Base-by-base conservation (phyloP, 2,329 filamentous ascomycete species). In the Scedosporium aurantiacum region DNA sequence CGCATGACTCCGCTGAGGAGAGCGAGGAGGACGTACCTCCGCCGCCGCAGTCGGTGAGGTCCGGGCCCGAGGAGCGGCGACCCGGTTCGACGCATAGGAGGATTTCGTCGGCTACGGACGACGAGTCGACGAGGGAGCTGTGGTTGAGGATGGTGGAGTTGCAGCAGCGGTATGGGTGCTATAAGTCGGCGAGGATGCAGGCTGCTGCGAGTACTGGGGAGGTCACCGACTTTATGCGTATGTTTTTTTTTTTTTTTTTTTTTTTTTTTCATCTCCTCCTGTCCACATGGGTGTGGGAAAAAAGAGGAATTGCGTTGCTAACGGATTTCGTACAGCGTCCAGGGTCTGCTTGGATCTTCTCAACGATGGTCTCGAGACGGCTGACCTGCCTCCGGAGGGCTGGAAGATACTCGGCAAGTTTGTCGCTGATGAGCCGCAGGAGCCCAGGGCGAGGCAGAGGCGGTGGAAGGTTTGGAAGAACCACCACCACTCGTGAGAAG, bases 91-190 rank as follows among this genome's bases (percentile, higher is more conserved):
- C 21, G 47, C 25, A 43, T 4, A 55, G 41, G 58, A 50, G 58
- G 23, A 60, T 60, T 32, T 60, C 58, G 27, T 60, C 58, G 5
- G 58, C 58, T 4, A 37, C 32, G 7, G 58, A 60, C 25, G 21
- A 32, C 18, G 58, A 60, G 4, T 37, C 27, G 45, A 50, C 58
- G n/a, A n/a, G 28, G 27, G 72, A 74, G 41, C 67, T 80, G 2
- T 80, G 78, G 78, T 67, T 70, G 57, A 78, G 77, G 64, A 80
- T 80, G 78, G 71, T 80, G 2, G 73, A 76, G 57, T 70, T 80
- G 7, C 78, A 80, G 67, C 70, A 72, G 63, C 72, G 69, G 4
- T 80, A 78, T 60, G 74, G 75, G 5, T 80, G 78, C 68, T 80
- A 80, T 64, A 78, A 75, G 28, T 80, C 78, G 18, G 76, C 78